phyloP scores from a whole-genome alignment of 2,329 filamentous ascomycete species.

The Alternaria sp. region DNA sequence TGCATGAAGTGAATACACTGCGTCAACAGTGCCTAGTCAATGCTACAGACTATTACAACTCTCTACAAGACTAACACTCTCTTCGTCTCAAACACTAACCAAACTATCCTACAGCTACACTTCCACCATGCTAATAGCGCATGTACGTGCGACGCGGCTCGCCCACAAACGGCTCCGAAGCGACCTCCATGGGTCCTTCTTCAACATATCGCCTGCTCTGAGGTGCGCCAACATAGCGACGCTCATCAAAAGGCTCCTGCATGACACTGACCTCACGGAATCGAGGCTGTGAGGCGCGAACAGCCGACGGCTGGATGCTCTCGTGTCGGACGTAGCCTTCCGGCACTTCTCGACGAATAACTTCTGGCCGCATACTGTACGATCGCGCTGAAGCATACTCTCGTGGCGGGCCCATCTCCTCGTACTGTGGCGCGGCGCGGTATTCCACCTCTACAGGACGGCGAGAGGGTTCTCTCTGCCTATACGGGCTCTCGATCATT shows the following conservation, averaged over 20 bases:
- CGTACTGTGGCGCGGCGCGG: constrained; percentile 40
- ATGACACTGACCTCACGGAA: constrained; percentile 52
- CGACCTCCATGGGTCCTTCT: constrained; percentile 40
- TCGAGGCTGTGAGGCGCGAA: constrained; percentile 42
- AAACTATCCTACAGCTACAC: neutral
- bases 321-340: constrained; percentile 46
- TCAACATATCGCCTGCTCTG: constrained; percentile 51
- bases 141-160: constrained; percentile 44
- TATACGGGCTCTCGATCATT: constrained; percentile 61
- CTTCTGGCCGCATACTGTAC: constrained; percentile 50
- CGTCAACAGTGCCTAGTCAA: neutral
- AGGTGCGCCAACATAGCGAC: constrained; percentile 41
- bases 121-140: constrained; percentile 34
- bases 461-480: constrained; percentile 64
- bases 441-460: constrained; percentile 53
- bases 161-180: constrained; percentile 36
- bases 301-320: constrained; percentile 50
- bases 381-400: constrained; percentile 42
- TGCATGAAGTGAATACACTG: neutral
- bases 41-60: neutral
- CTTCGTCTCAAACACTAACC: neutral
- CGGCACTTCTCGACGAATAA: constrained; percentile 42
- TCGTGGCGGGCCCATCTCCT: constrained; percentile 47
- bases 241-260: constrained; percentile 43
- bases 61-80: neutral